Percentiles rank a stretch among this genome's conserved stretches.
Evolutionary conservation across 164 flowering plant genomes (phyloP).

Genomic region (Hamamelis virginiana): DNA sequence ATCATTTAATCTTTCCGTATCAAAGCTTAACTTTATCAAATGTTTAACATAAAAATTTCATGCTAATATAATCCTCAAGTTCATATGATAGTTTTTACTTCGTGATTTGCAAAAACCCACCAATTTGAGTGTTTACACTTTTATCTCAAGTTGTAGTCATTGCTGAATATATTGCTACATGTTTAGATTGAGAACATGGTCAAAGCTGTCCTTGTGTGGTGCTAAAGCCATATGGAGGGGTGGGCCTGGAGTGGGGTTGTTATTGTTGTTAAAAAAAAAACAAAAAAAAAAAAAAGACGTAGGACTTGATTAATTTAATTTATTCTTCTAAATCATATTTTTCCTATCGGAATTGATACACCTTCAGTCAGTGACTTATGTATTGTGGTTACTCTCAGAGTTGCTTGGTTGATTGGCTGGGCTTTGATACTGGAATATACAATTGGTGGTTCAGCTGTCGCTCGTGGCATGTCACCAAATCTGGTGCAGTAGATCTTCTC

Average conservation of each 20-base stretch:
- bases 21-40: neutral
- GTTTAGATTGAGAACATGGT: neutral
- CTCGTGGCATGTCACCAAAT: constrained; percentile 80
- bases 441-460: constrained; percentile 71
- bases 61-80: neutral
- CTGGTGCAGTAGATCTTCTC: constrained; percentile 35
- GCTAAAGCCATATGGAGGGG: too few relatives aligned
- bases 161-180: neutral
- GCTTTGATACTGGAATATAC: constrained; percentile 73
- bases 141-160: neutral
- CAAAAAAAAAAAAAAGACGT: too few relatives aligned
- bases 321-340: too few relatives aligned
- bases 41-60: neutral
- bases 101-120: neutral
- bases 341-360: too few relatives aligned
- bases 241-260: too few relatives aligned
- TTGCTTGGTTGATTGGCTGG: constrained; percentile 84
- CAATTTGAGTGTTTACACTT: neutral
- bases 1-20: neutral
- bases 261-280: too few relatives aligned
- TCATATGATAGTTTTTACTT: neutral
- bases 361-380: too few relatives aligned
- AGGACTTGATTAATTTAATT: too few relatives aligned
- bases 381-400: constrained; percentile 33
- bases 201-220: too few relatives aligned